Base-by-base conservation (phyloP, 371 early-diverging fungal genomes). In the Entomophthora muscae region DNA sequence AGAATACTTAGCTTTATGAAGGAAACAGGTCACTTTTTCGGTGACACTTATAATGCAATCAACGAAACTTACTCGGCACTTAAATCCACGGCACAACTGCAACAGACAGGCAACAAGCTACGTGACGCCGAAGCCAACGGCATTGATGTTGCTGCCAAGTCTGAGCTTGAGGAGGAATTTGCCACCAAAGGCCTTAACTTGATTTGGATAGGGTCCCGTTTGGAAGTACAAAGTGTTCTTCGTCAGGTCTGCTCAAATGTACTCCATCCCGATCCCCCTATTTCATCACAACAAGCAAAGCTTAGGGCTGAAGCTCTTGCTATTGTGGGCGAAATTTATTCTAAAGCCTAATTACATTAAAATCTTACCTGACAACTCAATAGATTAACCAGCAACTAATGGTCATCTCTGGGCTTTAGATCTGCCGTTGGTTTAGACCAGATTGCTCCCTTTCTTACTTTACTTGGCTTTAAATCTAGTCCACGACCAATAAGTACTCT, bases 201-300 rank as follows among this genome's bases (percentile, higher is more conserved):
- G 0, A 80, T 97, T 55, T 95, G 95, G 95, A 79, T 85, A 68
- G 93, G 92, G 22, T 86, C 87, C 51, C 91, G 92, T 69, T 73
- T 97, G 54, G 98, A 97, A 73, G 90, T 97, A 23, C 91, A 95
- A 71, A 78, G 82, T 66, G 92, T 94, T 3, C 72, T 95, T 55
- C 79, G 95, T 51, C 91, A 93, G 67, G 89, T 88, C 0, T 97
- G 96, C 76, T 93, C 91, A 70, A 68, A 71, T 30, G 86, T 88
- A 7, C 72, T 94, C 55, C 71, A 77, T 55, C 42, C 42, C 17
- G 93, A 93, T 62, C 67, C 75, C 23, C 66, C 66, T 12, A 78
- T 72, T 3, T 65, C 74, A 58, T 84, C 82, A 70, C 68, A 75
- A 53, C 71, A 72, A 5, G 65, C 75, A 23, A 69, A 75, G 63